Conservation (phyloP, 2,329 filamentous ascomycete species). For the Colletotrichum phormii region DNA sequence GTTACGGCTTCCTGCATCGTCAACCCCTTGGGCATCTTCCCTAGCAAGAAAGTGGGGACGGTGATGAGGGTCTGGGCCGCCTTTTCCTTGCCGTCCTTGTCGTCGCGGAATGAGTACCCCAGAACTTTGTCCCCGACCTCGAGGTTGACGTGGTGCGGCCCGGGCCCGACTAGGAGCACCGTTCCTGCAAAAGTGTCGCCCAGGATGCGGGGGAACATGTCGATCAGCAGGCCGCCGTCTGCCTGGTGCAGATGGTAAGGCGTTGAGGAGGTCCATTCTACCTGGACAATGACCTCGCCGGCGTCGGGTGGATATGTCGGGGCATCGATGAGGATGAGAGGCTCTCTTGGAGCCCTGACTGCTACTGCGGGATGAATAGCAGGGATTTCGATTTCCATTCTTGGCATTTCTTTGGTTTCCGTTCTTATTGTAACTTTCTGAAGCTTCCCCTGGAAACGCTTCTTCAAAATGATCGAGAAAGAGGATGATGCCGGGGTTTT, state of each 20-base stretch:
- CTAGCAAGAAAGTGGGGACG: constrained; percentile 60
- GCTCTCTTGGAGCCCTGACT: constrained; percentile 38
- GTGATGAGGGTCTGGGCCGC: constrained; percentile 68
- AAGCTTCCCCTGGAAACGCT: background rate
- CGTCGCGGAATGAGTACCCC: constrained; percentile 61
- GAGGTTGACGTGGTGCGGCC: constrained; percentile 47
- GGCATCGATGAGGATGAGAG: constrained; percentile 40
- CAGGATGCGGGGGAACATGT: constrained; percentile 59
- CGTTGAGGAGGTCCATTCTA: constrained; percentile 70
- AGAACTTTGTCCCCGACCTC: constrained; percentile 66
- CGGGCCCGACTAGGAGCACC: constrained; percentile 61
- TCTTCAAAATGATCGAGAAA: background rate
- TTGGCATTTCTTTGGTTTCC: background rate
- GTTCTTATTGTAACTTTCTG: background rate
- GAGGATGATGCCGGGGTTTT: background rate
- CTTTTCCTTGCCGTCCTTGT: constrained; percentile 58
- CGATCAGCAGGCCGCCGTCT: constrained; percentile 67
- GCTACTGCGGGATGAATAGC: constrained; percentile 43
- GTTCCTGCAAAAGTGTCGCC: constrained; percentile 65
- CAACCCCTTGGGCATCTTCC: constrained; percentile 55
- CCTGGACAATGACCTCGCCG: constrained; percentile 64
- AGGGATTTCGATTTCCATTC: constrained; percentile 38
- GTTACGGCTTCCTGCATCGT: constrained; percentile 61
- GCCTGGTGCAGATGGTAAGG: constrained; percentile 72
- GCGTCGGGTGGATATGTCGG: constrained; percentile 47